Percentiles rank a stretch among this genome's conserved stretches.
These are phyloP conservation scores for Phylloporus sp. DNA, from an alignment of 1,284 basidiomycete species.

Conservation along the genomic window DNA sequence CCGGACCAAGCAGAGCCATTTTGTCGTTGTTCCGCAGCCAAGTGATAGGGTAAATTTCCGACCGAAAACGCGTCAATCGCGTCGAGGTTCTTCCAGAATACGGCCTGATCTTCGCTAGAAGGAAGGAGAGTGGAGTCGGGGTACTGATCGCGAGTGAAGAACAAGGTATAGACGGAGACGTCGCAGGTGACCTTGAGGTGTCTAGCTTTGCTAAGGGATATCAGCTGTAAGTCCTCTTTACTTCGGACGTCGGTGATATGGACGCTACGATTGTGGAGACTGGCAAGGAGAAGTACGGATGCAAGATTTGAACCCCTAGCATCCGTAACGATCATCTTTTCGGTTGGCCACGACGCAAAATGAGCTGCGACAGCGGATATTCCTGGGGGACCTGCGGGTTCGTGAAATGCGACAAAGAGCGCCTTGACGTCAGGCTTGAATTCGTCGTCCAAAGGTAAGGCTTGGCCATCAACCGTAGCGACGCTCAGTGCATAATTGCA, in stretches of 20 bases:
- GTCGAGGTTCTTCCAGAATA: constrained; percentile 88
- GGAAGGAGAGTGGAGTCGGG: constrained; percentile 77
- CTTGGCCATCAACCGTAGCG: constrained; percentile 77
- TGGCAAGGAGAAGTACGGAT: constrained; percentile 91
- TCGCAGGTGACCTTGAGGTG: constrained; percentile 96
- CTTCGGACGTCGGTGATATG: constrained; percentile 95
- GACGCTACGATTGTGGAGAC: constrained; percentile 88
- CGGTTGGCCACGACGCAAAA: constrained; percentile 90
- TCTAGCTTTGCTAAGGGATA: constrained; percentile 95
- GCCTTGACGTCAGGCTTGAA: constrained; percentile 81
- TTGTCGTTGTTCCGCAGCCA: constrained; percentile 76
- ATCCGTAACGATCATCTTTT: constrained; percentile 94
- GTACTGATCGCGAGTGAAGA: constrained; percentile 86
- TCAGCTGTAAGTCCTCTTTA: constrained; percentile 89
- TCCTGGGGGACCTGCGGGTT: constrained; percentile 53
- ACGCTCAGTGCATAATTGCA: constrained; percentile 90
- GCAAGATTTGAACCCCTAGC: constrained; percentile 93
- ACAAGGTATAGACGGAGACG: constrained; percentile 91
- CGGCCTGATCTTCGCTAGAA: constrained; percentile 79
- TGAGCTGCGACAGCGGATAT: constrained; percentile 81
- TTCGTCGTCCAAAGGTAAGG: constrained; percentile 75
- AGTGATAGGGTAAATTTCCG: constrained; percentile 83
- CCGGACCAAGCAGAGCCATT: constrained; percentile 79
- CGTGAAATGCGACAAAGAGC: constrained; percentile 85
- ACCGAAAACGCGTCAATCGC: constrained; percentile 93